Conservation (phyloP, 805 yeast genomes). For the Saturnispora diversa region DNA sequence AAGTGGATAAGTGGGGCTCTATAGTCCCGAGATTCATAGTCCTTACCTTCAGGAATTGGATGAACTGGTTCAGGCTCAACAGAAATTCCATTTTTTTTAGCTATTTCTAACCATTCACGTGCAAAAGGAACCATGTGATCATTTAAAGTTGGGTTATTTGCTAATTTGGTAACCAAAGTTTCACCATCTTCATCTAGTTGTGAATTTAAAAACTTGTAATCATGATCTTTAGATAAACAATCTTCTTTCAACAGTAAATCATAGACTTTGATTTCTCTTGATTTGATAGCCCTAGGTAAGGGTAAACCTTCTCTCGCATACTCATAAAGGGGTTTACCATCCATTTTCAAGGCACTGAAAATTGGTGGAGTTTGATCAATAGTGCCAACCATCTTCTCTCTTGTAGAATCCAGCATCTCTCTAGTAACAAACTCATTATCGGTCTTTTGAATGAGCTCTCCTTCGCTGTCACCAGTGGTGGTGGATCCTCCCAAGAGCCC, state of each 20-base stretch:
- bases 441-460: conserved; percentile 59
- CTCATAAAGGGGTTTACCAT: conserved; percentile 89
- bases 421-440: conserved; percentile 48
- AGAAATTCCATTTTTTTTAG: conserved; percentile 26
- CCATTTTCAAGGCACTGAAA: conserved; percentile 87
- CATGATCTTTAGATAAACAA: conserved; percentile 47
- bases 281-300: conserved; percentile 73
- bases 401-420: conserved; percentile 42
- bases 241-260: conserved; percentile 47
- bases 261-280: conserved; percentile 59
- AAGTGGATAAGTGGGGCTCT: conserved; percentile 68
- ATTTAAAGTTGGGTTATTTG: conserved; percentile 46
- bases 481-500: conserved; percentile 87
- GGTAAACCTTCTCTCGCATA: conserved; percentile 87
- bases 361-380: conserved; percentile 90
- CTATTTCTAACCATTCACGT: conserved; percentile 41
- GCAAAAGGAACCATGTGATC: conserved; percentile 58
- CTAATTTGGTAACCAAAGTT: conserved; percentile 32
- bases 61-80: conserved; percentile 32
- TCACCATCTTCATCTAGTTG: conserved; percentile 41
- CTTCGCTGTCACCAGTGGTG: conserved; percentile 90
- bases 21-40: conserved; percentile 31
- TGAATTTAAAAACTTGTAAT: conserved; percentile 39
- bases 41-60: conserved; percentile 30
- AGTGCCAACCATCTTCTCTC: conserved; percentile 67